Evolutionary conservation across 176 grass and related monocot species (phyloP), one percentile per base, ranked within the genome.

Genomic region (Zea luxurians): DNA sequence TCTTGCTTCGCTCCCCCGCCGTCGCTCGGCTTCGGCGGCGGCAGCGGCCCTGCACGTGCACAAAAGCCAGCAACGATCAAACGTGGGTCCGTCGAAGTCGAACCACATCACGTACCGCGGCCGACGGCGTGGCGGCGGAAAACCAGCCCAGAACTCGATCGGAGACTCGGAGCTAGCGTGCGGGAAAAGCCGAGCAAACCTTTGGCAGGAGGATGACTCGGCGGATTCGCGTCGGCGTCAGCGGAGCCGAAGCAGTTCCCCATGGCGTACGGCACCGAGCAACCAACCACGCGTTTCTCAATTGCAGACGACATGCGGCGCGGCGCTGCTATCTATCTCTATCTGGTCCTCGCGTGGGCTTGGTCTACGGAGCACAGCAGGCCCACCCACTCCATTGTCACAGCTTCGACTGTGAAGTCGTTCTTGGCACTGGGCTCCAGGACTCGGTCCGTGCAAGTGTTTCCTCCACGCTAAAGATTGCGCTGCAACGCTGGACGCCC

Each of bases 241-340:
- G 2, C 4, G 11, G 59, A 73, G 68, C 59, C 10, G 18, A 12
- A 85, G 83, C 69, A 74, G 20, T 85, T 85, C 11, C 76, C 76
- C 83, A 85, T 85, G 61, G 6, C 4, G 20, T 13, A 61, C 18
- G 36, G 65, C 5, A 5, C 18, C 7, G 65, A 47, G 11, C 60
- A 16, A 66, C 7, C 13, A 2, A 13, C 48, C 2, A 21, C 66
- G 42, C 44, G 63, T 36, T 6, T 7, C 45, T 27, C 27, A 6
- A 34, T 6, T 2, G 10, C 4, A 52, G 48, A 5, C 21, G 12
- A 60, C 57, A 27, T 2, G 48, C 13, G 40, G 6, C 52, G 6
- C 35, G 16, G 43, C 43, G 43, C 4, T 16, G 37, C 37, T 17
- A 66, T 66, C 27, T 27, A 27, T 27, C 27, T 4, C 6, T n/a